A percentile compares a stretch with the other conserved stretches of the same genome.
phyloP scores from a whole-genome alignment of 2,329 filamentous ascomycete species.

The Lecanicillium sp. region DNA sequence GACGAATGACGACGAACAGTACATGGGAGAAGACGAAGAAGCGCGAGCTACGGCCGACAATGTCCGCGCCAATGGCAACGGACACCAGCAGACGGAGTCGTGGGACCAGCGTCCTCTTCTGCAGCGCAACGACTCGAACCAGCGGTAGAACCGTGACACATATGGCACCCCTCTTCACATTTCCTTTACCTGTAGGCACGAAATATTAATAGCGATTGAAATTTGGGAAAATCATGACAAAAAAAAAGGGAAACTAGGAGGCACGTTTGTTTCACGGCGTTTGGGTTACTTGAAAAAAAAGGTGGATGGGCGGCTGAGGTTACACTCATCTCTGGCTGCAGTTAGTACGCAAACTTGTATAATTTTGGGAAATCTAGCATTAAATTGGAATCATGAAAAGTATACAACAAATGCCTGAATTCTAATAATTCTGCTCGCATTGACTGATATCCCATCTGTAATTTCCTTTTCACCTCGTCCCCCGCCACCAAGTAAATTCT shows the following conservation, averaged over 20 bases:
- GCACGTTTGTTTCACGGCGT: slow-evolving; percentile 2
- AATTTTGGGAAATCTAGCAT: not conserved
- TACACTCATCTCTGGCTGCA: not conserved
- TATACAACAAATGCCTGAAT: no score
- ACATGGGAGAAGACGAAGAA: slow-evolving; percentile 34
- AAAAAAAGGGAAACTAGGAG: slow-evolving; percentile 1
- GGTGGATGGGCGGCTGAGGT: not conserved
- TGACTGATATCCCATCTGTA: no score
- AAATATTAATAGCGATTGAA: not conserved
- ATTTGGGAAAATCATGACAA: slow-evolving; percentile 7
- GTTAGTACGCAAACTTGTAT: not conserved
- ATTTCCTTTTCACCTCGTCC: no score
- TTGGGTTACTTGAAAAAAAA: not conserved
- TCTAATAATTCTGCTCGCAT: no score
- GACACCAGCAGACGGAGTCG: slow-evolving; percentile 24
- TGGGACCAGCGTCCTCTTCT: slow-evolving; percentile 38
- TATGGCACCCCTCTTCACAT: not conserved
- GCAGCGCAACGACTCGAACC: slow-evolving; percentile 24
- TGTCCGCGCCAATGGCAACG: slow-evolving; percentile 21
- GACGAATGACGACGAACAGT: slow-evolving; percentile 8
- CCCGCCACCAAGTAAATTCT: no score
- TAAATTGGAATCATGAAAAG: not conserved
- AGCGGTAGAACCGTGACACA: not conserved
- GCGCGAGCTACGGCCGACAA: slow-evolving; percentile 25
- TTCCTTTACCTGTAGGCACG: not conserved